Conservation (phyloP, 202 grass and related monocot species). For the Zizania palustris region DNA sequence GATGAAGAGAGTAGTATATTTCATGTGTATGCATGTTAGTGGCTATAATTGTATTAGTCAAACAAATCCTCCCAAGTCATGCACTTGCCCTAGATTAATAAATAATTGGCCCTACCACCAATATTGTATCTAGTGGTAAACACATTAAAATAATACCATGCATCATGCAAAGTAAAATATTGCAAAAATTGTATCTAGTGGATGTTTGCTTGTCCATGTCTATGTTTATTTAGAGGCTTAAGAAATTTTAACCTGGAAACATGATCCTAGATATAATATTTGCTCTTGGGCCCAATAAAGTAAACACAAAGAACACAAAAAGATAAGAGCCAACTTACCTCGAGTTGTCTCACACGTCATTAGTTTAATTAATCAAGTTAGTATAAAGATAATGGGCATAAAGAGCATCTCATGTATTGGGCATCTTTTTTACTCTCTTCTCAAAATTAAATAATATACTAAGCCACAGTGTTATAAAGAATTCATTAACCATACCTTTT, state of each 20-base stretch:
- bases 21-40: neutral
- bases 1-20: too few relatives aligned
- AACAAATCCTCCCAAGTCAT: conserved; percentile 53
- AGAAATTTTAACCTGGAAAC: conserved; percentile 48
- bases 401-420: conserved; percentile 53
- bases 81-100: conserved; percentile 44
- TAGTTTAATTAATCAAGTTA: conserved; percentile 40
- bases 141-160: conserved; percentile 46
- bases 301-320: conserved; percentile 43
- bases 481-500: conserved; percentile 20
- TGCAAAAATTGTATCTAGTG: conserved; percentile 9
- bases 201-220: conserved; percentile 46
- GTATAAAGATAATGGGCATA: conserved; percentile 46
- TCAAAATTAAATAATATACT: conserved; percentile 19
- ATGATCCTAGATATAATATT: conserved; percentile 52
- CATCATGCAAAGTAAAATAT: conserved; percentile 38
- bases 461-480: conserved; percentile 21
- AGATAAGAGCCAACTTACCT: conserved; percentile 43
- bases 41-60: conserved; percentile 54
- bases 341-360: conserved; percentile 36
- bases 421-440: conserved; percentile 44
- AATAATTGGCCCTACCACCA: conserved; percentile 44
- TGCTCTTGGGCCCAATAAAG: conserved; percentile 39
- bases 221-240: conserved; percentile 25
- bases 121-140: conserved; percentile 51